These are phyloP conservation scores for Pseudogymnoascus sp. DNA, from an alignment of 2,329 filamentous ascomycete species.

Conservation along the genomic window DNA sequence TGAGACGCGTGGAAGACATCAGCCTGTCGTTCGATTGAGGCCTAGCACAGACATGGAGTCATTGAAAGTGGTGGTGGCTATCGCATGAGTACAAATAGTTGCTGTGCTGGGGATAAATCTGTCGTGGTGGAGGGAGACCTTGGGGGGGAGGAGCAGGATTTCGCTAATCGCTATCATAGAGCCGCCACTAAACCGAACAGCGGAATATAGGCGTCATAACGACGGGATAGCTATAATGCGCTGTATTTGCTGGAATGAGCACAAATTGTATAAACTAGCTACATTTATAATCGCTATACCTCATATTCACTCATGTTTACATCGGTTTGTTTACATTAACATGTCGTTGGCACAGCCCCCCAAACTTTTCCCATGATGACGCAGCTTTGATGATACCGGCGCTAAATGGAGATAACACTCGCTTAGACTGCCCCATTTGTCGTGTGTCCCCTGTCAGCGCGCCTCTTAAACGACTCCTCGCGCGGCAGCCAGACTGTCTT, in stretches of 20 bases:
- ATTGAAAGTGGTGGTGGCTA: background rate
- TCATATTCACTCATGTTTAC: background rate
- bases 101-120: background rate
- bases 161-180: conserved; percentile 4
- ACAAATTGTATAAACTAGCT: background rate
- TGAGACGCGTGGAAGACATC: background rate
- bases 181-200: conserved; percentile 2
- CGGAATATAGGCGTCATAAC: background rate
- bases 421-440: conserved; percentile 9
- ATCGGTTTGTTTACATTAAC: background rate
- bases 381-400: conserved; percentile 6
- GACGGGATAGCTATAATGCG: background rate
- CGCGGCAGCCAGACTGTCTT: conserved; percentile 8
- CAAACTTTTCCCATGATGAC: conserved; percentile 3
- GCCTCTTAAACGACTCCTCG: conserved; percentile 8
- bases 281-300: background rate
- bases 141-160: conserved; percentile 1
- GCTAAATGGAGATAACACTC: conserved; percentile 7
- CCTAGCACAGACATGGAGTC: background rate
- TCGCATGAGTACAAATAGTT: background rate
- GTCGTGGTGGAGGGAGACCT: conserved; percentile 3
- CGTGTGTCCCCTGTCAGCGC: background rate
- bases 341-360: background rate
- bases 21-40: background rate
- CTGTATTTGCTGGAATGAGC: background rate